Conservation (phyloP, 305 asterid genomes). For the Rubia peregrina region DNA sequence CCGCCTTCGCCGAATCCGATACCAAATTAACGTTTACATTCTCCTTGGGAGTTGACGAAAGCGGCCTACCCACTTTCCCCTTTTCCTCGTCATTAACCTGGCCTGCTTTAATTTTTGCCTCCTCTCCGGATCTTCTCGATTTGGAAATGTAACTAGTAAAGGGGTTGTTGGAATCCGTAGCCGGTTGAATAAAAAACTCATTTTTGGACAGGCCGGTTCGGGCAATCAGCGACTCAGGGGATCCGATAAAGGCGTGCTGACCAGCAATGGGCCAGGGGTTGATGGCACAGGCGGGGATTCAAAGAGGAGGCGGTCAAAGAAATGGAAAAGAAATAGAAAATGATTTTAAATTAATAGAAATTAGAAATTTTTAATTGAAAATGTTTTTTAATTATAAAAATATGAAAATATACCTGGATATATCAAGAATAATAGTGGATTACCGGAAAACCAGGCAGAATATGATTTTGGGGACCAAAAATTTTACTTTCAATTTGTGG, state of each 20-base stretch:
- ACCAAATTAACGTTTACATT: constrained; percentile 40
- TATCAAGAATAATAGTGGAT: too few species aligned
- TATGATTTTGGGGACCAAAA: too few species aligned
- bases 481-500: too few species aligned
- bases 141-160: constrained; percentile 42
- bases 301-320: constrained; percentile 58
- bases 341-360: too few species aligned
- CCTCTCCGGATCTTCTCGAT: constrained; percentile 28
- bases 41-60: constrained; percentile 47
- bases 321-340: too few species aligned
- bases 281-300: constrained; percentile 62
- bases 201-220: constrained; percentile 36
- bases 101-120: constrained; percentile 18
- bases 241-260: constrained; percentile 61
- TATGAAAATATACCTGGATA: too few species aligned
- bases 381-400: too few species aligned
- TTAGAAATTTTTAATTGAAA: too few species aligned
- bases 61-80: constrained; percentile 31
- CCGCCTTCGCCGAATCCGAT: constrained; percentile 24
- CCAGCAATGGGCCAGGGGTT: constrained; percentile 73
- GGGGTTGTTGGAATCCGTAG: constrained; percentile 53
- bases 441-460: too few species aligned
- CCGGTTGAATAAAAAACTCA: constrained; percentile 70
- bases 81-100: constrained; percentile 22
- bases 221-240: constrained; percentile 69